Conservation (phyloP, 2,329 filamentous ascomycete genomes). For the Aspergillus unguis region DNA sequence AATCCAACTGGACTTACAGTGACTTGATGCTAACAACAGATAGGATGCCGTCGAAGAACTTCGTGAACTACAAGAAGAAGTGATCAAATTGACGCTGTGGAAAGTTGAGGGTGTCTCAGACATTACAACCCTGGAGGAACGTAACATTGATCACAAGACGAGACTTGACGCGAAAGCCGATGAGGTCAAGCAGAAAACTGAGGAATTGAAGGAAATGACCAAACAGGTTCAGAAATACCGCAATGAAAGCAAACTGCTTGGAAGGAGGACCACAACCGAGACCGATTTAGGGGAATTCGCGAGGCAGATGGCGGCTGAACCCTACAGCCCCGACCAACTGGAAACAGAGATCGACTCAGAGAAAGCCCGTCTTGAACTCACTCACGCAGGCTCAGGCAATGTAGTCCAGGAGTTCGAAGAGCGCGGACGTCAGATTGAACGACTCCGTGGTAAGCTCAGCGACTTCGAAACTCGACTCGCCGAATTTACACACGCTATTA, state of each 20-base stretch:
- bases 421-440: constrained; percentile 67
- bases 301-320: constrained; percentile 40
- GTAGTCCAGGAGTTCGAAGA: constrained; percentile 75
- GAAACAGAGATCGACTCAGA: constrained; percentile 71
- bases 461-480: constrained; percentile 55
- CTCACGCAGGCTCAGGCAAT: constrained; percentile 72
- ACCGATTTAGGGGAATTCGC: constrained; percentile 38
- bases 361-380: constrained; percentile 71
- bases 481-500: constrained; percentile 57
- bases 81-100: constrained; percentile 68
- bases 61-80: constrained; percentile 58
- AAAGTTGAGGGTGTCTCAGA: constrained; percentile 83
- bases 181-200: constrained; percentile 37
- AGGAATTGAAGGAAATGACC: constrained; percentile 32
- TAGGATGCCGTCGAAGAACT: constrained; percentile 62
- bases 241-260: constrained; percentile 19
- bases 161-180: constrained; percentile 42
- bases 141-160: constrained; percentile 59
- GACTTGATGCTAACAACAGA: constrained; percentile 8
- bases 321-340: constrained; percentile 61
- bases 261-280: constrained; percentile 13
- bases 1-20: constrained; percentile 2
- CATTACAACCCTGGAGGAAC: constrained; percentile 62
- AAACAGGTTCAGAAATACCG: constrained; percentile 17
- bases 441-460: constrained; percentile 58